Evolutionary conservation across 768 basidiomycete genomes (phyloP).

Genomic region (Auriscalpium orientale): DNA sequence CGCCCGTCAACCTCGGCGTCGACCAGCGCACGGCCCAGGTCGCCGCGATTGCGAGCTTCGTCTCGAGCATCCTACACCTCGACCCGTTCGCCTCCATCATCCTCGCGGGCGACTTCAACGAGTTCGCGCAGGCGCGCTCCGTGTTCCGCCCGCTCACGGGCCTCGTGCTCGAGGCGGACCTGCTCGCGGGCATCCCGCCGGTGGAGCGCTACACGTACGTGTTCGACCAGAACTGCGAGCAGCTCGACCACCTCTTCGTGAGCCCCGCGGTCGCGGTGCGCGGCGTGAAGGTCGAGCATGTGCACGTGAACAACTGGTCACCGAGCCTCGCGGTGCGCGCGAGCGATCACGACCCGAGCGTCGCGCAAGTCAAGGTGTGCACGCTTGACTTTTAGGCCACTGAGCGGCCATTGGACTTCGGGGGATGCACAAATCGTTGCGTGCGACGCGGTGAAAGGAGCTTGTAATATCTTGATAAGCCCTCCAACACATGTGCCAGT

Average conservation of each 20-base stretch:
- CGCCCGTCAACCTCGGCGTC: constrained; percentile 48
- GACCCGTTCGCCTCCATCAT: constrained; percentile 42
- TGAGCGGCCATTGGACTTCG: too few relatives aligned
- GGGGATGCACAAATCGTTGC: too few relatives aligned
- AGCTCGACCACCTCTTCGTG: constrained; percentile 54
- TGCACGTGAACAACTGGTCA: constrained; percentile 57
- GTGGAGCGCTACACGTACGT: constrained; percentile 56
- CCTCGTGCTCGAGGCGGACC: constrained; percentile 43
- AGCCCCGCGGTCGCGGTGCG: constrained; percentile 35
- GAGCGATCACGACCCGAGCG: constrained; percentile 58
- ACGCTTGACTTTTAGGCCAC: too few relatives aligned
- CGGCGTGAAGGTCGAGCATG: constrained; percentile 43
- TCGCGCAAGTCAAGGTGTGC: constrained; percentile 43
- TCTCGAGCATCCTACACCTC: constrained; percentile 33
- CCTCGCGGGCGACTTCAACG: constrained; percentile 57
- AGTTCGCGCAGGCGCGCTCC: constrained; percentile 45
- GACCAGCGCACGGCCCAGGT: constrained; percentile 44
- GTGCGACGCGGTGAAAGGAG: too few relatives aligned
- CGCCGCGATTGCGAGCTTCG: constrained; percentile 44
- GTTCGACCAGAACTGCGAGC: constrained; percentile 50
- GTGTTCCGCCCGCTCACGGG: constrained; percentile 38
- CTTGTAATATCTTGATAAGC: too few relatives aligned
- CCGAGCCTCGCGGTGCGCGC: constrained; percentile 31
- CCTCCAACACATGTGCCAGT: too few relatives aligned
- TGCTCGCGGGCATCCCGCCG: constrained; percentile 36